Evolutionary conservation across 352 stramenopile species (phyloP), one percentile per base, ranked within the genome.

Genomic region (Phytophthora colocasiae): DNA sequence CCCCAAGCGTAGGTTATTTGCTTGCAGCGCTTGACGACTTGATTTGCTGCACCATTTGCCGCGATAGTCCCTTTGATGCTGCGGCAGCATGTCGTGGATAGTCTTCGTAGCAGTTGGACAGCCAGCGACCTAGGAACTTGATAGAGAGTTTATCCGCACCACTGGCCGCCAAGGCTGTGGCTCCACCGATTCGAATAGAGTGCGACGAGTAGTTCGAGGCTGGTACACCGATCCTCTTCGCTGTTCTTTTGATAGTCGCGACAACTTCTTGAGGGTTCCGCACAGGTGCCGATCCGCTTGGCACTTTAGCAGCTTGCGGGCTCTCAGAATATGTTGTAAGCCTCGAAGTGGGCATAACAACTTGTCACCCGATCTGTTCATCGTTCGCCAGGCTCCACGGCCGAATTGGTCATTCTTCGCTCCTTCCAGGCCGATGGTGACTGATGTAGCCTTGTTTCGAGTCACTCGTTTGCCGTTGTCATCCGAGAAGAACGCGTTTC

Each of bases 391-490:
- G 7, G 48, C 60, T 14, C 49, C 54, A 12, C 60, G 17, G 14
- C 66, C 53, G 22, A 52, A 64, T 40, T 75, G 54, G 29, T 63
- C 55, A 12, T 66, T 75, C 6, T 47, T 71, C 66, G 52, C 39
- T 9, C 56, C 43, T 43, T 56, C 26, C 2, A 66, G 49, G 0
- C 57, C 50, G 5, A 75, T 58, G 3, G 59, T 67, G 1, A 70
- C 60, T 0, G 54, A 29, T 22, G 52, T 69, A 3, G 66, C 53
- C 1, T 12, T 15, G 19, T 48, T 22, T 22, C 22, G 22, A 2
- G 22, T 44, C 9, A 48, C 32, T 14, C 26, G 0, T n/a, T 6
- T 31, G 27, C 27, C 27, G 6, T 31, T 31, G 27, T 31, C 38
- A 38, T 69, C 52, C 5, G 38, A 43, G 24, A 58, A 71, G 34